A percentile compares a stretch with the other conserved stretches of the same genome.
These are phyloP conservation scores for Nicotiana noctiflora DNA, from an alignment of 257 asterid genomes.

Conservation along the genomic window DNA sequence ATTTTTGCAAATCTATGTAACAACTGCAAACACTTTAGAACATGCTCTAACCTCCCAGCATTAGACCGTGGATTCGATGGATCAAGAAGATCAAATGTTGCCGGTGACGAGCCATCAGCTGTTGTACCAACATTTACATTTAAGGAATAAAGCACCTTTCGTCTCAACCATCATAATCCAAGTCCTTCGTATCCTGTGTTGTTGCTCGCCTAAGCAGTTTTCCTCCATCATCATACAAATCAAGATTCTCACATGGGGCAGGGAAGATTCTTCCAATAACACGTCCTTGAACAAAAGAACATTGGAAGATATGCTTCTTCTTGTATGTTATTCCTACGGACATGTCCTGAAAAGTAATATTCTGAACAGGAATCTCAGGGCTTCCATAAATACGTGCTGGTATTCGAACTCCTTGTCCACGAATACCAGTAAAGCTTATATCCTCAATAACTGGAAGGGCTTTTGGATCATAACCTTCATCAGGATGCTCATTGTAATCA, in stretches of 20 bases:
- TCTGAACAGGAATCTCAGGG: conserved; percentile 58
- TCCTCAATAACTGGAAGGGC: conserved; percentile 71
- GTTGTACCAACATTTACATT: neutral
- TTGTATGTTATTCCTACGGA: conserved; percentile 77
- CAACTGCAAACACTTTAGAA: neutral
- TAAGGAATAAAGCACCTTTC: neutral
- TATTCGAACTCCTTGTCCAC: conserved; percentile 73
- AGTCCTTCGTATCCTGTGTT: conserved; percentile 22
- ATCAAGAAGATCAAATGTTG: neutral
- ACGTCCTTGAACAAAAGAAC: conserved; percentile 77
- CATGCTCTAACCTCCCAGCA: neutral
- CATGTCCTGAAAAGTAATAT: conserved; percentile 66
- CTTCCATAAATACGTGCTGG: conserved; percentile 89
- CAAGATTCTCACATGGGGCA: conserved; percentile 75
- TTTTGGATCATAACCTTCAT: conserved; percentile 56
- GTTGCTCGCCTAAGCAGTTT: conserved; percentile 39
- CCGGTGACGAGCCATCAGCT: neutral
- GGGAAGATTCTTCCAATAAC: conserved; percentile 76
- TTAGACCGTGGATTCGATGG: neutral
- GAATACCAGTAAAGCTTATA: conserved; percentile 62
- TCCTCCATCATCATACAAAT: conserved; percentile 61
- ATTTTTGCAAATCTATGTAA: neutral
- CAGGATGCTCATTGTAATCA: conserved; percentile 88
- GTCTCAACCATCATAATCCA: conserved; percentile 33
- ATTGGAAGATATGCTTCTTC: conserved; percentile 83